Evolutionary conservation across 805 yeast species (phyloP).

Genomic region (Metschnikowia anglica): DNA sequence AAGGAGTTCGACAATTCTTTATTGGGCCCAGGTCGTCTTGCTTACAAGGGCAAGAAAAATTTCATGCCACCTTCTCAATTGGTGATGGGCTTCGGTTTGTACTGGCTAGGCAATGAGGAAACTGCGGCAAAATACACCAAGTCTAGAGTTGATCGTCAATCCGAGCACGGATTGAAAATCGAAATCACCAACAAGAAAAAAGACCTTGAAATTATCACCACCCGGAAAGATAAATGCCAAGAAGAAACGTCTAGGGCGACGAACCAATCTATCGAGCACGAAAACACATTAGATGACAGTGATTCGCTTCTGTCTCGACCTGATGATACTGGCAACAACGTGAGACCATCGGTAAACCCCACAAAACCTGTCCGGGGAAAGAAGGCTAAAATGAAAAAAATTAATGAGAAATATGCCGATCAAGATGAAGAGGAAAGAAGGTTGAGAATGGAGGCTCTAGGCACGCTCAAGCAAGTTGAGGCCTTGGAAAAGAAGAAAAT

Average conservation of each 20-base stretch:
- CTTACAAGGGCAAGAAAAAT: conserved; percentile 52
- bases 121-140: conserved; percentile 36
- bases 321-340: neutral
- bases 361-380: conserved; percentile 67
- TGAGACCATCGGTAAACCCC: conserved; percentile 17
- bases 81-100: conserved; percentile 84
- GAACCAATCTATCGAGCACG: neutral
- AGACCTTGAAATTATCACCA: conserved; percentile 30
- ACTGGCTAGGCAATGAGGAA: conserved; percentile 69
- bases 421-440: conserved; percentile 89
- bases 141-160: conserved; percentile 31
- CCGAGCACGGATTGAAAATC: conserved; percentile 39
- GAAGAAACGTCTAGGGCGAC: conserved; percentile 1
- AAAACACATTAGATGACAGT: neutral
- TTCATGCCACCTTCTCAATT: conserved; percentile 77
- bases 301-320: neutral
- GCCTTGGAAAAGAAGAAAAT: conserved; percentile 21
- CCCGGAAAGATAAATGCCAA: conserved; percentile 2
- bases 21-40: conserved; percentile 62
- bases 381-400: conserved; percentile 79
- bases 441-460: conserved; percentile 75
- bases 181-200: conserved; percentile 37
- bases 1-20: conserved; percentile 59
- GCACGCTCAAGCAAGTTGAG: conserved; percentile 67
- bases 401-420: conserved; percentile 77